Evolutionary conservation across 225 moss, liverwort and hornwort genomes (phyloP).

Genomic region (Asterella californica): DNA sequence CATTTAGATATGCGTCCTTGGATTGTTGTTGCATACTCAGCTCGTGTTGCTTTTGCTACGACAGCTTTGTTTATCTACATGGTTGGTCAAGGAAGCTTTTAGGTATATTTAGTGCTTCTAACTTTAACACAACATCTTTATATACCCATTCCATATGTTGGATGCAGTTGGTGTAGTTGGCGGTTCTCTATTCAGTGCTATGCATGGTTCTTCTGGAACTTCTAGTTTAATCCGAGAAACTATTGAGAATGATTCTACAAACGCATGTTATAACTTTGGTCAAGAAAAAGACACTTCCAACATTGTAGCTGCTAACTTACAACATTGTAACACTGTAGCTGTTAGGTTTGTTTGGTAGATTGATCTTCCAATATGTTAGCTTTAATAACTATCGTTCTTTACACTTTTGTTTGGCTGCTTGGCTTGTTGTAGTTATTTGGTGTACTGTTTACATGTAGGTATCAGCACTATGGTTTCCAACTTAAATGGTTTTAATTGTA

Average conservation of each 20-base stretch:
- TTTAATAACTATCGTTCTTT: no score
- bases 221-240: constrained; percentile 24
- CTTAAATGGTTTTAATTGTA: no score
- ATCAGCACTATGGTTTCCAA: no score
- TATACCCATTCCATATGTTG: constrained; percentile 29
- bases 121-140: constrained; percentile 30
- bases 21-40: constrained; percentile 24
- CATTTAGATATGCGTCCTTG: constrained; percentile 25
- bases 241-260: constrained; percentile 12
- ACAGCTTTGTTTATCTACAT: constrained; percentile 15
- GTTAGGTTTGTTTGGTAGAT: no score
- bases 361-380: no score
- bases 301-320: constrained; percentile 7
- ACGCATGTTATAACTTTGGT: constrained; percentile 21
- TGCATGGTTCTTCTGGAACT: constrained; percentile 9
- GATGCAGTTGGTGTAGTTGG: constrained; percentile 20
- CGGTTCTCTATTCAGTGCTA: background rate
- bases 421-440: no score
- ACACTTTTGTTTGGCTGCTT: no score
- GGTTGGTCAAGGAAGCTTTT: constrained; percentile 12
- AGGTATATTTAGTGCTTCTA: constrained; percentile 17
- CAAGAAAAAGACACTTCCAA: constrained; percentile 21
- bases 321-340: no score
- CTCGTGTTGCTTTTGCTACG: constrained; percentile 6
- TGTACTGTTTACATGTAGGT: no score